phyloP scores from a whole-genome alignment of 169 alveolate species.

The Babesia bigemina region DNA sequence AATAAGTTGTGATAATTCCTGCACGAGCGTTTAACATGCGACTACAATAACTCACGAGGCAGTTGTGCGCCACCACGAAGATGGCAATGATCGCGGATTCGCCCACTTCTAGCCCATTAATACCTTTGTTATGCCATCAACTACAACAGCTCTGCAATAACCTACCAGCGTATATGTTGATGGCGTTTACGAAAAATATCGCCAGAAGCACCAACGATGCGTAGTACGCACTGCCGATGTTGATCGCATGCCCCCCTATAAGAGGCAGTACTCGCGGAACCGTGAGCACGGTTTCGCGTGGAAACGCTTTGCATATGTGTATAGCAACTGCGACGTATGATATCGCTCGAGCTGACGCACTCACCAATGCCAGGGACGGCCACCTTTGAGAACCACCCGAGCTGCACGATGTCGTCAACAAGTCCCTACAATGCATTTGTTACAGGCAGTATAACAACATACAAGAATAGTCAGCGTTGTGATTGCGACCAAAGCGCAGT shows the following conservation, averaged over 20 bases:
- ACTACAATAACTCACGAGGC: conserved; percentile 24
- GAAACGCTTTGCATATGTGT: conserved; percentile 39
- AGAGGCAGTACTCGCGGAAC: not conserved
- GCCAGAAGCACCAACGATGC: conserved; percentile 12
- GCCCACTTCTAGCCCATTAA: conserved; percentile 93
- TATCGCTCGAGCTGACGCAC: not conserved
- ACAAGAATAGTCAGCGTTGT: conserved; percentile 53
- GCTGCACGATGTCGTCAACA: conserved; percentile 53
- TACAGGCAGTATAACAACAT: not conserved
- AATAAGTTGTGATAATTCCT: conserved; percentile 18
- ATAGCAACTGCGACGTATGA: conserved; percentile 15
- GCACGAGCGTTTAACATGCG: not conserved
- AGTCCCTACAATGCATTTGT: conserved; percentile 28
- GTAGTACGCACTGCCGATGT: conserved; percentile 1
- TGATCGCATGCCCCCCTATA: not conserved
- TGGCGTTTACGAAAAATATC: conserved; percentile 89
- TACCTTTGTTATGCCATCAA: conserved; percentile 70
- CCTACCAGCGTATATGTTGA: conserved; percentile 89
- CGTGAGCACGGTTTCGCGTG: not conserved
- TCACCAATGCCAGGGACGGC: conserved; percentile 46
- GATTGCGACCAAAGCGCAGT: conserved; percentile 16
- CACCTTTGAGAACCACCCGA: conserved; percentile 29
- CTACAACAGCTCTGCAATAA: not conserved
- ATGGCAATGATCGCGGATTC: conserved; percentile 84
- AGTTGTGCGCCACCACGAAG: conserved; percentile 33